phyloP scores from a whole-genome alignment of 2,329 filamentous ascomycete genomes.

The Dendryphion nanum region DNA sequence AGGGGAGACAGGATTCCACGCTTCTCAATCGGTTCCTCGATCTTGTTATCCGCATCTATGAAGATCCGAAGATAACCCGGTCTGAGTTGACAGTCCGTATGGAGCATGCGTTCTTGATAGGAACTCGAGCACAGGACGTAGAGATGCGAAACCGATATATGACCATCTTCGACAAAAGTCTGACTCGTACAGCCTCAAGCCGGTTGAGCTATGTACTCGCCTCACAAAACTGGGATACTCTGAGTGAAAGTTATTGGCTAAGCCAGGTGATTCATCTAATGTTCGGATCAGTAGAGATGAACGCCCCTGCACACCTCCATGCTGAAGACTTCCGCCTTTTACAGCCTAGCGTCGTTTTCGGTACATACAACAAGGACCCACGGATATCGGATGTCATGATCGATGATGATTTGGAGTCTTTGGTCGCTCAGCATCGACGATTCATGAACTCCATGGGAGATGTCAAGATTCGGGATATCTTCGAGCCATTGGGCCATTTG shows the following conservation, averaged over 20 bases:
- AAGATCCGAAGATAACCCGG: conserved; percentile 91
- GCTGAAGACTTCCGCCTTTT: conserved; percentile 79
- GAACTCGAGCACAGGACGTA: conserved; percentile 87
- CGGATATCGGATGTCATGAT: conserved; percentile 65
- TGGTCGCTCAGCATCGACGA: conserved; percentile 75
- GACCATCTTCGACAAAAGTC: conserved; percentile 89
- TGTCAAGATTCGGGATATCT: conserved; percentile 80
- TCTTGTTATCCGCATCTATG: conserved; percentile 95
- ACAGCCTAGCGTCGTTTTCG: conserved; percentile 70
- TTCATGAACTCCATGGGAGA: conserved; percentile 83
- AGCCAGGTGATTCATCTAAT: conserved; percentile 92
- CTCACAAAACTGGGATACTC: conserved; percentile 94
- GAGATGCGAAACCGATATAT: conserved; percentile 98
- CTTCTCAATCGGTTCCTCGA: conserved; percentile 92
- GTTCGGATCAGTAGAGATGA: conserved; percentile 86
- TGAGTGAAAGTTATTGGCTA: conserved; percentile 95
- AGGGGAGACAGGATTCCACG: conserved; percentile 76
- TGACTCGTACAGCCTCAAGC: conserved; percentile 88
- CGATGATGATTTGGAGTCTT: conserved; percentile 77
- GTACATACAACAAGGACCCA: conserved; percentile 69
- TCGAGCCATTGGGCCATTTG: conserved; percentile 86
- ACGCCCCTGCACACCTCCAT: conserved; percentile 73
- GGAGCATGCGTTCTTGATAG: conserved; percentile 97
- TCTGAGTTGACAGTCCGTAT: conserved; percentile 95
- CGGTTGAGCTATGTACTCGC: conserved; percentile 85